Evolutionary conservation across 2,329 filamentous ascomycete species (phyloP).

Genomic region (Monilinia polystroma): DNA sequence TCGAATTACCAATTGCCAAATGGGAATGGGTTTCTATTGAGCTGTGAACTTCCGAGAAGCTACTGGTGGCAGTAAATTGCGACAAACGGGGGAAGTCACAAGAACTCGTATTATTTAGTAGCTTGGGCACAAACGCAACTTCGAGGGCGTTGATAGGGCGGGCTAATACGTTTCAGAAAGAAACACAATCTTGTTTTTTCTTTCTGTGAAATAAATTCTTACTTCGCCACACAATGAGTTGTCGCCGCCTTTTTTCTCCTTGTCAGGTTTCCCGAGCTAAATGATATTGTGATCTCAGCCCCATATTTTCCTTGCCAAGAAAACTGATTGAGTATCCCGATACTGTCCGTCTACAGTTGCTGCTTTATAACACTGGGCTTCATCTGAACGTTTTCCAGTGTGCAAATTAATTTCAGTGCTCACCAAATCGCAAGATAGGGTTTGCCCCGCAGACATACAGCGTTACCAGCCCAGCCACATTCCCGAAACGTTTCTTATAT

Average conservation of each 20-base stretch:
- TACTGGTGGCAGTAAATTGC: not conserved
- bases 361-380: not conserved
- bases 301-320: not conserved
- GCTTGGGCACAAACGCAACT: not conserved
- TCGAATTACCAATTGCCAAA: not conserved
- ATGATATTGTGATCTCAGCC: not conserved
- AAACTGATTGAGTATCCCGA: not conserved
- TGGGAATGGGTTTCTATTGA: not conserved
- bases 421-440: not conserved
- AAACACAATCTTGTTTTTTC: not conserved
- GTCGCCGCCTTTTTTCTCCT: not conserved
- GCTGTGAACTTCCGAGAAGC: not conserved
- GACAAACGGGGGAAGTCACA: not conserved
- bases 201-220: not conserved
- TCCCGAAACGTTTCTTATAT: constrained; percentile 13
- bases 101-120: not conserved
- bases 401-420: not conserved
- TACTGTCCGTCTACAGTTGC: not conserved
- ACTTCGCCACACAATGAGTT: constrained; percentile 19
- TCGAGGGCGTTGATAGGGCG: constrained; percentile 14
- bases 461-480: constrained; percentile 14
- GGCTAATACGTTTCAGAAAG: constrained; percentile 7
- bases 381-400: no score
- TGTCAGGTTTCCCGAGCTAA: not conserved
- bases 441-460: not conserved